These are phyloP conservation scores for Quercus robur DNA, from an alignment of 306 rosid species.

Conservation along the genomic window DNA sequence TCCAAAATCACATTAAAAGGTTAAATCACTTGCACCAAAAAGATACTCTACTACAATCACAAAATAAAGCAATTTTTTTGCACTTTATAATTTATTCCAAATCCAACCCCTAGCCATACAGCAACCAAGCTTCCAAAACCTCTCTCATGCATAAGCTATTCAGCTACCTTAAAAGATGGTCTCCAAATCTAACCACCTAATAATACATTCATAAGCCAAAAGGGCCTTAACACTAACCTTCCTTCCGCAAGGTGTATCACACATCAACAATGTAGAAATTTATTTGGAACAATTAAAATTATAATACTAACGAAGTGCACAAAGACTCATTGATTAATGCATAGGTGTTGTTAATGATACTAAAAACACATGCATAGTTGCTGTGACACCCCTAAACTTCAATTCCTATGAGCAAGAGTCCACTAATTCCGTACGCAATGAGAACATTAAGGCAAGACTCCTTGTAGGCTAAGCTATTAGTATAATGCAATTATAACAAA, in stretches of 20 bases:
- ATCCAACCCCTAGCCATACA: neutral
- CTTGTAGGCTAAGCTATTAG: neutral
- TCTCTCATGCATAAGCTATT: neutral
- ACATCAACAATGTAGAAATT: neutral
- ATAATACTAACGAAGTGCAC: neutral
- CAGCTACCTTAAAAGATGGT: neutral
- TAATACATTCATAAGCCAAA: neutral
- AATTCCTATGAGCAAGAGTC: too few relatives aligned
- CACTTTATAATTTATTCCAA: neutral
- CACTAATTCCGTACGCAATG: neutral
- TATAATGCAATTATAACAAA: neutral
- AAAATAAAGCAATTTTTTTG: neutral
- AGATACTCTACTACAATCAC: neutral
- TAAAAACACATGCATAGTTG: too few relatives aligned
- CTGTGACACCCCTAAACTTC: neutral
- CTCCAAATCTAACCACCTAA: neutral
- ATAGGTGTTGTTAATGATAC: neutral
- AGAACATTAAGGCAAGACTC: neutral
- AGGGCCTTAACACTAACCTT: neutral
- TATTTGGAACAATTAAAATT: neutral
- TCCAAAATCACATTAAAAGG: neutral
- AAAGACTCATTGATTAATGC: neutral
- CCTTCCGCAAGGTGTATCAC: conserved; percentile 2
- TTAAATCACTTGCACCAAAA: neutral
- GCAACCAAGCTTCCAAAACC: neutral